Evolutionary conservation across 106 monocot species (phyloP).

Genomic region (Dendrobium chrysotoxum): DNA sequence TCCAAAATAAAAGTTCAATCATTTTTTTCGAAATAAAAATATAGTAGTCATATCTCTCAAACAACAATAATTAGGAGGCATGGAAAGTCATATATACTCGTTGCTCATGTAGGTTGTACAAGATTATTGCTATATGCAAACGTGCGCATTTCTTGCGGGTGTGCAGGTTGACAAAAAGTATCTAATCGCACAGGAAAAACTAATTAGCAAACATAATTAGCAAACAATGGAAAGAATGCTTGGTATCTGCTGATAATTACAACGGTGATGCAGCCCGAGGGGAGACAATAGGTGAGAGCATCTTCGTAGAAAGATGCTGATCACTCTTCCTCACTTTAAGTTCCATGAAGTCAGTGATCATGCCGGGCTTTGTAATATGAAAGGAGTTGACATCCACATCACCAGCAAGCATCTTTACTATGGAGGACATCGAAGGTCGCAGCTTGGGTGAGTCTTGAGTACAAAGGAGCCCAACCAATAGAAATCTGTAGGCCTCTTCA

Average conservation of each 20-base stretch:
- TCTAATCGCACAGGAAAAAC: background rate
- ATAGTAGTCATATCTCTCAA: too few species aligned
- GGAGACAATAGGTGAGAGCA: background rate
- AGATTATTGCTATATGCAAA: background rate
- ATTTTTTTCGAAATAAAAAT: too few species aligned
- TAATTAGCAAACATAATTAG: background rate
- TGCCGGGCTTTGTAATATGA: slow-evolving; percentile 3
- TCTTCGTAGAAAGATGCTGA: background rate
- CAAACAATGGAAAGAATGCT: too few species aligned
- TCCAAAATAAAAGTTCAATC: too few species aligned
- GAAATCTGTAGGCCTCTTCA: slow-evolving; percentile 7
- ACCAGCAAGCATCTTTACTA: slow-evolving; percentile 5
- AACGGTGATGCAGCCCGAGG: background rate
- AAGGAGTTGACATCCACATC: slow-evolving; percentile 2
- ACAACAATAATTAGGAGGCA: too few species aligned
- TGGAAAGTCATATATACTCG: too few species aligned
- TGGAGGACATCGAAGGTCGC: slow-evolving; percentile 6
- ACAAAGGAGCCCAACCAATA: slow-evolving; percentile 9
- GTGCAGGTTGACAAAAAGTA: background rate
- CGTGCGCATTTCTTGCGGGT: background rate
- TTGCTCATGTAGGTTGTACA: too few species aligned
- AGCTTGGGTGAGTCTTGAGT: slow-evolving; percentile 8
- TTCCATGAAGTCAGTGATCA: slow-evolving; percentile 11
- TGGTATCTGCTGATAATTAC: background rate
- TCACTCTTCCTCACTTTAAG: slow-evolving; percentile 1